A percentile compares a stretch with the other conserved stretches of the same genome.
These are phyloP conservation scores for Hortaea werneckii DNA, from an alignment of 2,329 filamentous ascomycete genomes.

Conservation along the genomic window DNA sequence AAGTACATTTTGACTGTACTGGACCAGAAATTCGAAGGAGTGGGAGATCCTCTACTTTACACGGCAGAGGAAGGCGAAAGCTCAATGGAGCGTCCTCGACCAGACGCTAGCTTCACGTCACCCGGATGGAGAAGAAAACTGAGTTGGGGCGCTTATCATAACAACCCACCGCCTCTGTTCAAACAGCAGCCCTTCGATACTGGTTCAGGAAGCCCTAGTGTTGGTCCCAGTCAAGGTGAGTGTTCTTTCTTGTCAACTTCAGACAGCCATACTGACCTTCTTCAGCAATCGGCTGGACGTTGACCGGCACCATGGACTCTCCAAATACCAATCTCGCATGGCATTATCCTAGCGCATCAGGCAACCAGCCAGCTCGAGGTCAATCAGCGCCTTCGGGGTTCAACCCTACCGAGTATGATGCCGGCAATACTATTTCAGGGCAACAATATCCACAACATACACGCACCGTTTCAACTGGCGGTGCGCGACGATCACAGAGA, in stretches of 20 bases:
- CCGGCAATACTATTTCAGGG: neutral
- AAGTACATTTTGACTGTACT: conserved; percentile 79
- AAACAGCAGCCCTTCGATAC: conserved; percentile 9
- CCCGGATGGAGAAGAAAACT: conserved; percentile 41
- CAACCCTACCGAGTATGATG: neutral
- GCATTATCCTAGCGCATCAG: conserved; percentile 54
- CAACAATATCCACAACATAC: neutral
- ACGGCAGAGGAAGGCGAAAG: conserved; percentile 68
- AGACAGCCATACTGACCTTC: neutral
- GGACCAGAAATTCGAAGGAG: conserved; percentile 79
- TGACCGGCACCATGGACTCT: conserved; percentile 81
- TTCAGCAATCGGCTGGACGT: conserved; percentile 68
- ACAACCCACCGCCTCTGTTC: conserved; percentile 7
- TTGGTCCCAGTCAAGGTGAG: conserved; percentile 42
- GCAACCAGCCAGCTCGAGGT: neutral
- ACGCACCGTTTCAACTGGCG: neutral
- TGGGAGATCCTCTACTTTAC: conserved; percentile 62
- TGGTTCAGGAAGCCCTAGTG: conserved; percentile 36
- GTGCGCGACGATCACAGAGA: neutral
- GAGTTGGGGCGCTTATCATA: conserved; percentile 34
- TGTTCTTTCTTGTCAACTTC: neutral
- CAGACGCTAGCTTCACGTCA: conserved; percentile 40
- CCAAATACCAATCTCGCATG: conserved; percentile 74
- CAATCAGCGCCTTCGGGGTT: neutral
- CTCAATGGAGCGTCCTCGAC: conserved; percentile 45